phyloP scores from a whole-genome alignment of 345 rosid genomes.

The Eucalyptus grandis region DNA sequence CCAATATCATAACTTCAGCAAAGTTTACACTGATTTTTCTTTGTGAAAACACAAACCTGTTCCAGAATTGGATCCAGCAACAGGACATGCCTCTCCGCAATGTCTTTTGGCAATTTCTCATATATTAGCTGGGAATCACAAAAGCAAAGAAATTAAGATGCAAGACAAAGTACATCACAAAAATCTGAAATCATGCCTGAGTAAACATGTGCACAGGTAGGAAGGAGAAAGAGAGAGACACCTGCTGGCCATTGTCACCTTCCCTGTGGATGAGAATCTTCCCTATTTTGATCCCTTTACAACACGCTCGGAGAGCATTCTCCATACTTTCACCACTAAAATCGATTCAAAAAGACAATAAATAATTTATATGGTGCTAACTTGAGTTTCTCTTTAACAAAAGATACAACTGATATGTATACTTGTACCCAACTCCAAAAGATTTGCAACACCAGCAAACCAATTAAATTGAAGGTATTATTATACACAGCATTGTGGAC shows the following conservation, averaged over 20 bases:
- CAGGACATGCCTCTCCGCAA: constrained; percentile 86
- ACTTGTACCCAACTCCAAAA: background rate
- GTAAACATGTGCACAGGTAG: background rate
- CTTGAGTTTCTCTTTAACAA: background rate
- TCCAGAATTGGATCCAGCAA: constrained; percentile 92
- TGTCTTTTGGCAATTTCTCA: constrained; percentile 88
- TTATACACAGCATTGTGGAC: background rate
- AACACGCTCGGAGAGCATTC: constrained; percentile 95
- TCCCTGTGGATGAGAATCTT: constrained; percentile 95
- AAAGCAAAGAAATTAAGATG: background rate
- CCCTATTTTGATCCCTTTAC: constrained; percentile 98
- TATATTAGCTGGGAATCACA: constrained; percentile 57
- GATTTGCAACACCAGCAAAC: background rate
- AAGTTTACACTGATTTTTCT: background rate
- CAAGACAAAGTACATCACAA: background rate
- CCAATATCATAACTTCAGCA: background rate
- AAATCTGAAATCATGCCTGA: background rate
- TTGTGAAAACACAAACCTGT: constrained; percentile 44
- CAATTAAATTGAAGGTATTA: background rate
- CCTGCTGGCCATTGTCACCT: constrained; percentile 99
- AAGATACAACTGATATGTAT: background rate
- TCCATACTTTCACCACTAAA: constrained; percentile 98
- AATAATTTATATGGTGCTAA: background rate
- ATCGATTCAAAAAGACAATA: background rate
- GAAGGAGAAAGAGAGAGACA: background rate